A percentile compares a stretch with the other conserved stretches of the same genome.
These are phyloP conservation scores for Penicillium parvum DNA, from an alignment of 495 filamentous ascomycete species.

Conservation along the genomic window DNA sequence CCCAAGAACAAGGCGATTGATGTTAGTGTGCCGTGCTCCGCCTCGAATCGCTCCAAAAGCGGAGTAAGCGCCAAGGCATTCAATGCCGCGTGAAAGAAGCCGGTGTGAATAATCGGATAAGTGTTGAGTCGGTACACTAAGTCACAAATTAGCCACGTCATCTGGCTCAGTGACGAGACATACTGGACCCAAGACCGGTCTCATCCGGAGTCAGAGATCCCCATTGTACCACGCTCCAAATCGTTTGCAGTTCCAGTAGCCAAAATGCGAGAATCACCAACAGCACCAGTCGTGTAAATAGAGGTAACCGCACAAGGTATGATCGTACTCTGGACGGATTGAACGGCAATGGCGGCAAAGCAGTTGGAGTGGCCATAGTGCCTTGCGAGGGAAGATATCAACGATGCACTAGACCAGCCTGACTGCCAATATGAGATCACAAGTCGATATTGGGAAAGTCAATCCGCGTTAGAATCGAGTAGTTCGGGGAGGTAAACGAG, in stretches of 20 bases:
- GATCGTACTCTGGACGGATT: slow-evolving; percentile 51
- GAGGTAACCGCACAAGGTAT: slow-evolving; percentile 79
- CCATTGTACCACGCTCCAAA: slow-evolving; percentile 68
- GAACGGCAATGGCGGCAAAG: slow-evolving; percentile 44
- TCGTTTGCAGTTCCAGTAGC: slow-evolving; percentile 57
- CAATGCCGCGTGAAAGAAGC: slow-evolving; percentile 72
- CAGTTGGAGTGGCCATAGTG: slow-evolving; percentile 38
- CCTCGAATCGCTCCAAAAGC: slow-evolving; percentile 85
- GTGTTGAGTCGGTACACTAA: slow-evolving; percentile 91
- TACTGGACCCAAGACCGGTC: slow-evolving; percentile 70
- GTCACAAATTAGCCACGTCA: slow-evolving; percentile 9
- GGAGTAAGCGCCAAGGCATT: slow-evolving; percentile 78
- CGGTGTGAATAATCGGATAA: slow-evolving; percentile 81
- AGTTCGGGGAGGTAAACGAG: too few species aligned
- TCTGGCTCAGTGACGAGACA: too few species aligned
- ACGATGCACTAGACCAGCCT: not conserved
- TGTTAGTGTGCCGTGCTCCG: slow-evolving; percentile 88
- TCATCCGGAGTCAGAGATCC: slow-evolving; percentile 74
- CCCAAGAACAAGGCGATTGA: slow-evolving; percentile 80
- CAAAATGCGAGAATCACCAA: slow-evolving; percentile 64
- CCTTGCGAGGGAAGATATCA: not conserved
- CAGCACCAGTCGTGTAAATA: slow-evolving; percentile 76
- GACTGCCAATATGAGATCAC: too few species aligned
- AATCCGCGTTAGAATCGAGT: too few species aligned
- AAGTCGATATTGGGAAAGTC: too few species aligned